These are phyloP conservation scores for Pythium rishiriense DNA, from an alignment of 352 stramenopile species.

Conservation along the genomic window DNA sequence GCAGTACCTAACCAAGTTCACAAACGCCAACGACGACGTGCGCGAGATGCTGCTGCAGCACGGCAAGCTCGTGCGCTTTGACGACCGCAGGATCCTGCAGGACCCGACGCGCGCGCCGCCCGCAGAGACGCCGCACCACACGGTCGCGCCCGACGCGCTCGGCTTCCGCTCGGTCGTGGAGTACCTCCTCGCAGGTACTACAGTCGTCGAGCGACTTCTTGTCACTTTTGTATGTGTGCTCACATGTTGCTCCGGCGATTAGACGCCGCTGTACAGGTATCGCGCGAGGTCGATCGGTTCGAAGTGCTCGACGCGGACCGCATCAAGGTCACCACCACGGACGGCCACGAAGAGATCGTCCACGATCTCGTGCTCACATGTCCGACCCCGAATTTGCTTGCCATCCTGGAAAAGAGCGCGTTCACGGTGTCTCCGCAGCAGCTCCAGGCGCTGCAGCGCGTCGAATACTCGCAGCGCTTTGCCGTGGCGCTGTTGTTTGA, in stretches of 20 bases:
- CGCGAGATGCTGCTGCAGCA: conserved; percentile 37
- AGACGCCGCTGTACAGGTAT: conserved; percentile 47
- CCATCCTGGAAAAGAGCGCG: conserved; percentile 52
- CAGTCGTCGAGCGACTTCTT: no score
- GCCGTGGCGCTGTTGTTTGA: conserved; percentile 68
- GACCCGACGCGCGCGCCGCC: conserved; percentile 39
- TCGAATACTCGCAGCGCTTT: conserved; percentile 73
- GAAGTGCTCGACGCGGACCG: conserved; percentile 48
- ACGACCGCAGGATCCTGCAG: conserved; percentile 49
- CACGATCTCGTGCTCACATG: conserved; percentile 72
- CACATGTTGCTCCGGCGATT: neutral
- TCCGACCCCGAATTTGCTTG: conserved; percentile 57
- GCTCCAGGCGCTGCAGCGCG: conserved; percentile 40
- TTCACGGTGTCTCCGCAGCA: conserved; percentile 33
- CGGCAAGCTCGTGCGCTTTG: conserved; percentile 40
- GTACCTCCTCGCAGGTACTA: conserved; percentile 44
- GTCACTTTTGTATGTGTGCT: neutral
- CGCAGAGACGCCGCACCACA: conserved; percentile 34
- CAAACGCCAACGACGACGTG: conserved; percentile 50
- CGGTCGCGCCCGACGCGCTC: conserved; percentile 38
- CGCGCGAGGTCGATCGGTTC: conserved; percentile 49
- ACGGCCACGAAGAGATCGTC: conserved; percentile 54
- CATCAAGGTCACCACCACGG: conserved; percentile 44
- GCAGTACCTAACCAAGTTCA: conserved; percentile 67
- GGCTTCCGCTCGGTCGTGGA: conserved; percentile 64